Conservation (phyloP, 2,329 filamentous ascomycete genomes). For the Xylariaceae sp. region DNA sequence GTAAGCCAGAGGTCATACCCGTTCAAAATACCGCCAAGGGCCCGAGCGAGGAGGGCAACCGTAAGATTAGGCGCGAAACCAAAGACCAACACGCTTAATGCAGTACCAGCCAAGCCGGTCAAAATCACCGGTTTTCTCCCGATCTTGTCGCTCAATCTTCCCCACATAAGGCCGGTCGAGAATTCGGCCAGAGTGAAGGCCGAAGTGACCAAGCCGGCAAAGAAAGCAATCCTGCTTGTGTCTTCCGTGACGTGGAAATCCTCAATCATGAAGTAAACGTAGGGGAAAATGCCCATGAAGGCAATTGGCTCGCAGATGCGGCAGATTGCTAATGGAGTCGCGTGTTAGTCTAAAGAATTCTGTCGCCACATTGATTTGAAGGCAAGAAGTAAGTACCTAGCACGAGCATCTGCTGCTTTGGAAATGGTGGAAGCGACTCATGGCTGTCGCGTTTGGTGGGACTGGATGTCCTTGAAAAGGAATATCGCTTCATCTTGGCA, state of each 20-base stretch:
- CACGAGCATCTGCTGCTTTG: conserved; percentile 35
- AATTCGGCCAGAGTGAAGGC: conserved; percentile 96
- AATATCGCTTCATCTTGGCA: conserved; percentile 24
- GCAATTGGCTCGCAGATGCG: conserved; percentile 98
- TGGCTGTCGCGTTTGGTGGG: conserved; percentile 16
- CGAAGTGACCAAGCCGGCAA: conserved; percentile 93
- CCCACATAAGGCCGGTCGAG: conserved; percentile 88
- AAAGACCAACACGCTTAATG: conserved; percentile 86
- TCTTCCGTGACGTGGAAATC: conserved; percentile 82
- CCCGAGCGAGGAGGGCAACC: conserved; percentile 78
- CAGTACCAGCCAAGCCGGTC: conserved; percentile 83
- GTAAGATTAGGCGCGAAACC: conserved; percentile 81
- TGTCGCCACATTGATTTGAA: neutral
- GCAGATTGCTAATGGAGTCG: conserved; percentile 61
- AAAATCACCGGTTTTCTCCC: conserved; percentile 90
- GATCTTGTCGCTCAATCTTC: conserved; percentile 81
- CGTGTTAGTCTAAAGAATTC: conserved; percentile 8
- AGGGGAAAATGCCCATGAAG: conserved; percentile 99
- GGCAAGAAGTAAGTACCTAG: conserved; percentile 28
- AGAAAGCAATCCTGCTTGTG: conserved; percentile 76
- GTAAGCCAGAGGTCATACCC: conserved; percentile 50
- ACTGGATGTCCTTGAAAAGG: conserved; percentile 21
- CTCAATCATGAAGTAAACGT: conserved; percentile 95
- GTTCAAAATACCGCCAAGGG: conserved; percentile 85
- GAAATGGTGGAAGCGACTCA: conserved; percentile 31